Base-by-base conservation (phyloP, 306 rosid species). In the Prunus davidiana region DNA sequence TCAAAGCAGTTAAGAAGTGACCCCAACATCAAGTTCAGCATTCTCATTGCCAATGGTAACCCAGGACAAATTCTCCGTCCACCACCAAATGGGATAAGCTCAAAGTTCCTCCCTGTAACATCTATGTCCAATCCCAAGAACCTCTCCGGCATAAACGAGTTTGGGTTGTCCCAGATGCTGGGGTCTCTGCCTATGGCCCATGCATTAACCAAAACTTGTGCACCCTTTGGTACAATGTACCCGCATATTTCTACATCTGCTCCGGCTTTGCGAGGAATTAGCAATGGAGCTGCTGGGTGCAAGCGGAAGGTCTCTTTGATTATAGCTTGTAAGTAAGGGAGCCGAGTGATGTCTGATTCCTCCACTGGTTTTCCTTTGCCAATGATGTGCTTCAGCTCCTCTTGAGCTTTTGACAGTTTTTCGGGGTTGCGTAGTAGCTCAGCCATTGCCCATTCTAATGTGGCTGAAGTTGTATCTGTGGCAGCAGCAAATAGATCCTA, bases 31-130 rank as follows among this genome's bases (percentile, higher is more conserved):
- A 81, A 32, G 58, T 80, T 78, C 65, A 84, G 3, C 80, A 84
- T 82, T 16, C 85, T 34, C 30, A 16, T 56, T 0, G 86, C 89
- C 78, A 85, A 45, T 5, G 69, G 79, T 56, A 71, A 57, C 4
- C 88, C 91, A 7, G 85, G 85, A 22, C 88, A 87, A 8, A 72
- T 84, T 49, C 91, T 64, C 9, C 87, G 22, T 12, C 84, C 88
- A 3, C 87, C 84, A 43, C 87, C 84, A 43, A 87, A 87, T 0
- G 88, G 87, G 25, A 64, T n/a, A 1, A 87, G 74, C 84, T 82
- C 81, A 76, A 77, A 84, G 64, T 80, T 19, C 0, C 67, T 64
- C 6, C 82, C 82, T 51, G 14, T 64, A 4, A 45, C 28, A 32
- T 82, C 82, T 25, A 80, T 14, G 25, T 49, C 34, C 12, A 13